Evolutionary conservation across 805 yeast species (phyloP), one percentile per base, ranked within the genome.

Genomic region (Tetrapisispora arboricola): DNA sequence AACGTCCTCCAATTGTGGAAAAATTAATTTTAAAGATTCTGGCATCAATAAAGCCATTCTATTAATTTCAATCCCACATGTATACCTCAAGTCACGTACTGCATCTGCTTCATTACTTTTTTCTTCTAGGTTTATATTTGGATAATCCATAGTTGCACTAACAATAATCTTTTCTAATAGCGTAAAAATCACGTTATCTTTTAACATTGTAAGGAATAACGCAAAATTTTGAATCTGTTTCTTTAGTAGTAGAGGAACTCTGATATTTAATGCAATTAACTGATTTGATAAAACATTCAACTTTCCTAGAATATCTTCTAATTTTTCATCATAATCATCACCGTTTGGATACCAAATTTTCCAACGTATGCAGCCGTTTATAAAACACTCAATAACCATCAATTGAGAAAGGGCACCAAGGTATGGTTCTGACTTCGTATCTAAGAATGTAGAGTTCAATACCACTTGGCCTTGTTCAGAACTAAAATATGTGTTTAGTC

Each of bases 11-110:
- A 92, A 65, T 51, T 90, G 95, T 29, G 74, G 75, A 49, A 84
- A 80, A 11, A 90, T 87, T 47, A 75, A 76, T 59, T 80, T 83
- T 49, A 92, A 68, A 0, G 94, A 75, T 50, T 84, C 95, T 0
- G 98, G 97, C 83, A 92, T 88, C 58, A 94, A 71, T 59, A 88
- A 82, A 1, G 96, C 98, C 61, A 92, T 72, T 55, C 98, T 69
- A 60, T 92, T 90, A 43, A 92, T 70, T 61, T 92, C 99, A 0
- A 95, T 86, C 32, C 96, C 98, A 60, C 96, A 84, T 39, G 87
- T 80, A 2, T 92, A 82, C 51, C 96, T 72, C 49, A 94, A 67
- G 54, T 92, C 97, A 44, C 94, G 75, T 32, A 92, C 77, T 8
- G 82, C 66, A 47, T 87, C 95, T 24, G 83, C 71, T 30, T 85